Evolutionary conservation across 2,329 filamentous ascomycete species (phyloP).

Genomic region (Cryphonectria naterciae): DNA sequence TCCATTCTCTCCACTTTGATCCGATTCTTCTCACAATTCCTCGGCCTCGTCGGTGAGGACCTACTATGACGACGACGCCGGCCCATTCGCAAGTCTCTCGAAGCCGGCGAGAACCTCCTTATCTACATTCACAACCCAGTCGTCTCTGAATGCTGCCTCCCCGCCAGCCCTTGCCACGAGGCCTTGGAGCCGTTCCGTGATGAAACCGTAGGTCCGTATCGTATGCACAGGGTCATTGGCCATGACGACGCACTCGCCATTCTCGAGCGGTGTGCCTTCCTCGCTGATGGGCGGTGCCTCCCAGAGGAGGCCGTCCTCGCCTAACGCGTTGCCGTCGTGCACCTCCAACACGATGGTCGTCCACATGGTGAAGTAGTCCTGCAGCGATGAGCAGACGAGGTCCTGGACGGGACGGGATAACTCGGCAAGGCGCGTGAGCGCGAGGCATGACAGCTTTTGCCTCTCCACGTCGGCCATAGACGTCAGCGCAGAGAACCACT

Average conservation of each 20-base stretch:
- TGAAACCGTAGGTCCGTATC: conserved; percentile 66
- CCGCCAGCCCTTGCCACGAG: conserved; percentile 66
- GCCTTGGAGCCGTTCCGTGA: conserved; percentile 63
- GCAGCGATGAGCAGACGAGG: conserved; percentile 64
- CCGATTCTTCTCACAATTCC: not conserved
- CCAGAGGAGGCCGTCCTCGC: conserved; percentile 57
- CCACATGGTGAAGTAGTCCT: conserved; percentile 78
- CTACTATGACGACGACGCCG: not conserved
- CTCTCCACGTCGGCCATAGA: conserved; percentile 67
- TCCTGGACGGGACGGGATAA: conserved; percentile 60
- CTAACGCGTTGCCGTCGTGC: conserved; percentile 60
- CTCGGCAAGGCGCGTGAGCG: conserved; percentile 72
- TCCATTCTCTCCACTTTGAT: not conserved
- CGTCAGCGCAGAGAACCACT: conserved; percentile 73
- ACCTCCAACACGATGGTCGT: conserved; percentile 70
- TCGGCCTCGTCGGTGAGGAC: not conserved
- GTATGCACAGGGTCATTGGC: conserved; percentile 69
- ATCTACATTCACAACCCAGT: conserved; percentile 77
- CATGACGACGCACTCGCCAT: conserved; percentile 56
- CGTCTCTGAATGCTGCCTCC: conserved; percentile 65
- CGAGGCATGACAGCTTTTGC: conserved; percentile 74
- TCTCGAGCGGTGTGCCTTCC: conserved; percentile 60
- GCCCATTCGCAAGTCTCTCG: conserved; percentile 40
- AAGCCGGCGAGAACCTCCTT: conserved; percentile 72
- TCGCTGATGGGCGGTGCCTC: conserved; percentile 44